Conservation (phyloP, 495 filamentous ascomycete genomes). For the Trichoderma asperelloides region DNA sequence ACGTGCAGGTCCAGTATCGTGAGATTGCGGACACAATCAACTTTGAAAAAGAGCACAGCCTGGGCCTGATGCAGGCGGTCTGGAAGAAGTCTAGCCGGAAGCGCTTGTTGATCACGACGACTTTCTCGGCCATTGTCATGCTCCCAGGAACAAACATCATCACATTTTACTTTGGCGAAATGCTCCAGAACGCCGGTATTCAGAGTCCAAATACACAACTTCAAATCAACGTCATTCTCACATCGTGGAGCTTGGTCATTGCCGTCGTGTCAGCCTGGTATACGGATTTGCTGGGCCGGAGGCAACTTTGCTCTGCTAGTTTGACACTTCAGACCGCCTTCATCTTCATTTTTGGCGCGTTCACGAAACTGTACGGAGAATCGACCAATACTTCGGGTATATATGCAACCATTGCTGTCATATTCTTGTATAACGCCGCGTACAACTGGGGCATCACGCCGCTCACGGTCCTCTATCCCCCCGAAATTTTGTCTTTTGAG, state of each 20-base stretch:
- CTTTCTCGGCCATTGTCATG: conserved; percentile 4
- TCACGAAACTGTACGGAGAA: background rate
- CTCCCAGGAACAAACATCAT: conserved; percentile 6
- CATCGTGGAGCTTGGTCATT: too few species aligned
- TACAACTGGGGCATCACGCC: conserved; percentile 6
- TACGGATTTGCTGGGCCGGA: too few species aligned
- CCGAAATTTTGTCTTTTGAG: conserved; percentile 6
- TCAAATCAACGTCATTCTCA: background rate
- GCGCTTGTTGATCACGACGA: background rate
- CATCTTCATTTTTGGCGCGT: too few species aligned
- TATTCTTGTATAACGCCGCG: conserved; percentile 6
- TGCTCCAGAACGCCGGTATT: conserved; percentile 3
- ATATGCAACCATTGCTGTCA: conserved; percentile 4
- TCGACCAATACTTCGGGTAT: background rate
- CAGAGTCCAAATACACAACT: background rate
- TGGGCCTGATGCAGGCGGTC: background rate
- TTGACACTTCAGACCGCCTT: too few species aligned
- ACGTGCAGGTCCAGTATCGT: conserved; percentile 9
- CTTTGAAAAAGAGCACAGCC: too few species aligned
- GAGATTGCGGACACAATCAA: too few species aligned
- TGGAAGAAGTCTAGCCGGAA: conserved; percentile 1
- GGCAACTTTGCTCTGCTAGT: too few species aligned
- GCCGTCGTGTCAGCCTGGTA: too few species aligned
- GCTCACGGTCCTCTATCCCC: conserved; percentile 3
- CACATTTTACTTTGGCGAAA: conserved; percentile 6